Evolutionary conservation across 1,284 basidiomycete genomes (phyloP).

Genomic region (Kalmanozyma brasiliensis): DNA sequence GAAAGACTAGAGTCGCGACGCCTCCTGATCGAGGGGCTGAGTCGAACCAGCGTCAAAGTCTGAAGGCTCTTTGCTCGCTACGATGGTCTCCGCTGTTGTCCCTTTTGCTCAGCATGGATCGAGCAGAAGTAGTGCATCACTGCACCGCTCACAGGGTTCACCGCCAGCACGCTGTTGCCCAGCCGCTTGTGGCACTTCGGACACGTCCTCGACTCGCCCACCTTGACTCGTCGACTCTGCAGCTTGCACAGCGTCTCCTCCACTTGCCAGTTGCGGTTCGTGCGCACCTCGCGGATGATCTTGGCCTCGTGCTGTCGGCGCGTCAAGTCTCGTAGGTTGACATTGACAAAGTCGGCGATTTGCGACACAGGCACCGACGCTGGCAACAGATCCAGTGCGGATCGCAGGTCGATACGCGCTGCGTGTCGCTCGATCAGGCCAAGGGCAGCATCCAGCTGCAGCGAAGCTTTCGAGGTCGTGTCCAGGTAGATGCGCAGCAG

Average conservation of each 20-base stretch:
- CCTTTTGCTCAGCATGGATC: slow-evolving; percentile 33
- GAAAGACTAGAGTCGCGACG: no score
- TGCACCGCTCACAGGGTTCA: slow-evolving; percentile 70
- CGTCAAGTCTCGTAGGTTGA: slow-evolving; percentile 43
- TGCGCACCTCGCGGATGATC: slow-evolving; percentile 76
- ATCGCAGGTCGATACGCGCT: slow-evolving; percentile 80
- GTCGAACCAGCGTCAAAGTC: no score
- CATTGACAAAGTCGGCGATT: slow-evolving; percentile 75
- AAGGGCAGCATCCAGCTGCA: slow-evolving; percentile 75
- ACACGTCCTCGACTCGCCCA: slow-evolving; percentile 87
- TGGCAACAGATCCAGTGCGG: slow-evolving; percentile 85
- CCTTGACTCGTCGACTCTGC: slow-evolving; percentile 84
- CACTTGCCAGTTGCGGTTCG: slow-evolving; percentile 79
- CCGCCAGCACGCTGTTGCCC: slow-evolving; percentile 92
- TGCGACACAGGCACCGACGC: slow-evolving; percentile 83
- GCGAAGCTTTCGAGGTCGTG: slow-evolving; percentile 66
- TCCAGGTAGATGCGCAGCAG: slow-evolving; percentile 85
- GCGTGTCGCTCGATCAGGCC: slow-evolving; percentile 85
- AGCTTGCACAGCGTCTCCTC: slow-evolving; percentile 78
- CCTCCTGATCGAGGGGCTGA: no score
- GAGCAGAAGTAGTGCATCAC: slow-evolving; percentile 65
- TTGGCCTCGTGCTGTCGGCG: slow-evolving; percentile 34
- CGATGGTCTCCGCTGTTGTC: slow-evolving; percentile 23
- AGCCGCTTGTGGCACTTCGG: slow-evolving; percentile 94
- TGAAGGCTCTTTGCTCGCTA: background rate